A percentile compares a stretch with the other conserved stretches of the same genome.
phyloP scores from a whole-genome alignment of 768 basidiomycete genomes.

The Lactifluus rugatus region DNA sequence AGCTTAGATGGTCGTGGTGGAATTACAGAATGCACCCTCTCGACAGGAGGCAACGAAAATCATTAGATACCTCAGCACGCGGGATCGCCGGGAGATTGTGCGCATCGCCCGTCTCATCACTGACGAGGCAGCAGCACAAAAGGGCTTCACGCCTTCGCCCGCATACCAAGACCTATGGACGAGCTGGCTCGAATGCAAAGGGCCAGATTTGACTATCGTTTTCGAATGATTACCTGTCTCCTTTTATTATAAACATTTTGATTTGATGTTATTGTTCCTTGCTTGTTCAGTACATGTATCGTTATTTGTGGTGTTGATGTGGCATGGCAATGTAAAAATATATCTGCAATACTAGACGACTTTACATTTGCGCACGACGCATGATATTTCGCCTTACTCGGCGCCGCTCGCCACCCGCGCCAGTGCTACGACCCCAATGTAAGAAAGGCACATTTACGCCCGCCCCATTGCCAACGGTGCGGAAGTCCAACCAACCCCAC shows the following conservation, averaged over 20 bases:
- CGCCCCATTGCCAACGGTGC: slow-evolving; percentile 35
- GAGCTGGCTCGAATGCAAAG: slow-evolving; percentile 31
- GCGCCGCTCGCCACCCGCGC: slow-evolving; percentile 61
- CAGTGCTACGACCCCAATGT: slow-evolving; percentile 63
- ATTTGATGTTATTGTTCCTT: neutral
- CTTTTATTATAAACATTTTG: neutral
- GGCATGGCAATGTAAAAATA: neutral
- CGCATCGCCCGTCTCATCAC: slow-evolving; percentile 34
- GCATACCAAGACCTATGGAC: slow-evolving; percentile 32
- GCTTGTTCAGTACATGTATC: slow-evolving; percentile 5
- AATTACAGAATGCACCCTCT: slow-evolving; percentile 29
- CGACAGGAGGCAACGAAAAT: slow-evolving; percentile 26
- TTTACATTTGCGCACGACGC: slow-evolving; percentile 65
- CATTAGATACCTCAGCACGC: slow-evolving; percentile 30
- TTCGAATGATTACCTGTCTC: slow-evolving; percentile 22
- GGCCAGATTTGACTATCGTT: slow-evolving; percentile 28
- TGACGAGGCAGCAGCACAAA: slow-evolving; percentile 30
- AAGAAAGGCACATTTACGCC: slow-evolving; percentile 61
- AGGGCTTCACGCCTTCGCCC: slow-evolving; percentile 16
- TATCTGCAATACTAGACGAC: neutral
- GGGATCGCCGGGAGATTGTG: slow-evolving; percentile 33
- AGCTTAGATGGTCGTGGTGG: neutral
- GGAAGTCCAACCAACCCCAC: slow-evolving; percentile 78
- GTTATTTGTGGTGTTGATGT: neutral
- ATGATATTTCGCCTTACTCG: slow-evolving; percentile 79